Evolutionary conservation across 768 basidiomycete species (phyloP).

Genomic region (Dentipellis sp.): DNA sequence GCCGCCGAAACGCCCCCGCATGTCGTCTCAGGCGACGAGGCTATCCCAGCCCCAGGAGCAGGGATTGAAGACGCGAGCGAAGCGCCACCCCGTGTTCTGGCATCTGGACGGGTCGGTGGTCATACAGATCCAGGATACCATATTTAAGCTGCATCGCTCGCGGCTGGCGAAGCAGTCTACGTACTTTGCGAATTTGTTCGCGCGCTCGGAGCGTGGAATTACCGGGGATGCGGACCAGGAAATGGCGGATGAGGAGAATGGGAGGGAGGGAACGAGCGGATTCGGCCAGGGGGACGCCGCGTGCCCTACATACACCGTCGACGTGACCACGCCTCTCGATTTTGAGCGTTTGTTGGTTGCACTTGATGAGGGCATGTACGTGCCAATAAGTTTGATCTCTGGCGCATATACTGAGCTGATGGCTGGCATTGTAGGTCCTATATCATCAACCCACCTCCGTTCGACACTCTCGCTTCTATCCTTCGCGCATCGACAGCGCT

Average conservation of each 20-base stretch:
- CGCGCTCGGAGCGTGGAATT: neutral
- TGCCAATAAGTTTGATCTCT: neutral
- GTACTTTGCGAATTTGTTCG: conserved; percentile 24
- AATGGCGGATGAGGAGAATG: neutral
- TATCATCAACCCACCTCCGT: conserved; percentile 18
- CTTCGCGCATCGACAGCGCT: conserved; percentile 28
- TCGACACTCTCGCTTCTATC: conserved; percentile 22
- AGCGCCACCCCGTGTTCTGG: conserved; percentile 21
- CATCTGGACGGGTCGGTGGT: conserved; percentile 26
- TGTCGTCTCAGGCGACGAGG: neutral
- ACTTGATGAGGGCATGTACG: conserved; percentile 26
- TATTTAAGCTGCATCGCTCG: conserved; percentile 29
- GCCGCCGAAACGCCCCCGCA: neutral
- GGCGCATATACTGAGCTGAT: neutral
- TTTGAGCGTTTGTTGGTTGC: conserved; percentile 24
- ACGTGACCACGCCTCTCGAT: conserved; percentile 20
- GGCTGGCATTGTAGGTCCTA: conserved; percentile 14
- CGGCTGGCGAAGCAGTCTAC: conserved; percentile 22
- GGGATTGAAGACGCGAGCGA: neutral
- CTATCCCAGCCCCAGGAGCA: neutral
- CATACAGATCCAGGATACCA: conserved; percentile 24
- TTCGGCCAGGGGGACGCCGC: conserved; percentile 9
- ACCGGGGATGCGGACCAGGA: neutral
- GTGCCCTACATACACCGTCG: conserved; percentile 17
- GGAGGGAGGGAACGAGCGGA: neutral